phyloP scores from a whole-genome alignment of 148 eudicot genomes.

The Cornus kousa region DNA sequence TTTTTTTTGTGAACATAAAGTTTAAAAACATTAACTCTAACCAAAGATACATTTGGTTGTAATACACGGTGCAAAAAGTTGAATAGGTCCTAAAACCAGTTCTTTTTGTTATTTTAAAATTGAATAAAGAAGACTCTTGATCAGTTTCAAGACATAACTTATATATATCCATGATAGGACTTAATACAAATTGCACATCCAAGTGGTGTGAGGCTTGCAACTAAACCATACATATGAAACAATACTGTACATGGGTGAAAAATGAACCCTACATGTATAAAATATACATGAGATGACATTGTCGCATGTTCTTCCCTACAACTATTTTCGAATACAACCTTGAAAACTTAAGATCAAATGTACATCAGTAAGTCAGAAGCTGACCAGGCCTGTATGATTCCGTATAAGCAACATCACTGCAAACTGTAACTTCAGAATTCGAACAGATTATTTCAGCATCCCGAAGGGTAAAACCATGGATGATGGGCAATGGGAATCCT shows the following conservation, averaged over 20 bases:
- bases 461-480: conserved; percentile 60
- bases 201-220: background rate
- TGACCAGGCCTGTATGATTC: conserved; percentile 12
- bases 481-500: conserved; percentile 73
- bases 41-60: no score
- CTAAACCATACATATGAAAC: background rate
- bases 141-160: no score
- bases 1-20: no score
- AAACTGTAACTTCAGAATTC: conserved; percentile 41
- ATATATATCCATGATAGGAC: background rate
- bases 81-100: no score
- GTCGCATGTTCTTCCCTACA: background rate
- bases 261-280: background rate
- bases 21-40: no score
- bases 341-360: background rate
- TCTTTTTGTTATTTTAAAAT: no score
- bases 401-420: conserved; percentile 54
- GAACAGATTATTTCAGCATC: conserved; percentile 52
- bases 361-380: conserved; percentile 4
- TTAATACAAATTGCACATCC: background rate
- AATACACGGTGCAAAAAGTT: no score
- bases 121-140: no score
- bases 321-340: background rate
- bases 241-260: conserved; percentile 7
- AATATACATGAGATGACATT: background rate